Conservation (phyloP, 495 filamentous ascomycete species). For the Annulohypoxylon stygium region DNA sequence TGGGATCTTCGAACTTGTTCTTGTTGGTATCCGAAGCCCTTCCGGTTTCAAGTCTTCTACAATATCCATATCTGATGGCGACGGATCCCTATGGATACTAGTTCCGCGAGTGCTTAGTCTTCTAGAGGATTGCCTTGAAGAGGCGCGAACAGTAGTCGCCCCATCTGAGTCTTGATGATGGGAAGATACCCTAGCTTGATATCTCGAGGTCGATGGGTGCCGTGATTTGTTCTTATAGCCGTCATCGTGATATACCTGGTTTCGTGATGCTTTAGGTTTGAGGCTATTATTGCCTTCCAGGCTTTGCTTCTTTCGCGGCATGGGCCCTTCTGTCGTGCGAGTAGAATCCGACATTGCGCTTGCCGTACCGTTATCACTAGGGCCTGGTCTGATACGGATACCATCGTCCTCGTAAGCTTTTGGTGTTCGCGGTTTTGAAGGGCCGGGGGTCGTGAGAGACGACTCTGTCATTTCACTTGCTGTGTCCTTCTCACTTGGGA, state of each 20-base stretch:
- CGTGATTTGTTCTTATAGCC: constrained; percentile 46
- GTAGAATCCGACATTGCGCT: constrained; percentile 24
- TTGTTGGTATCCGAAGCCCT: constrained; percentile 45
- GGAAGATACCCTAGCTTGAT: constrained; percentile 52
- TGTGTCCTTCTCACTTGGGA: constrained; percentile 41
- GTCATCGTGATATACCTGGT: constrained; percentile 41
- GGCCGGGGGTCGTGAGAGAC: constrained; percentile 20
- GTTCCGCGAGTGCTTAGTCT: constrained; percentile 43
- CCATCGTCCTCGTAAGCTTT: constrained; percentile 50
- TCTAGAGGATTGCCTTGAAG: constrained; percentile 50
- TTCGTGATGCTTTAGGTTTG: constrained; percentile 56
- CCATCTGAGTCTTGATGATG: constrained; percentile 45
- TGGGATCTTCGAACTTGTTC: constrained; percentile 34
- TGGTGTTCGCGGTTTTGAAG: constrained; percentile 37
- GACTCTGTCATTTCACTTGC: constrained; percentile 34
- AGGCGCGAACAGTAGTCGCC: constrained; percentile 48
- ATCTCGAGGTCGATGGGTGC: constrained; percentile 36
- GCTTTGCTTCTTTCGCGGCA: constrained; percentile 17
- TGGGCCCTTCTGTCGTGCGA: constrained; percentile 4
- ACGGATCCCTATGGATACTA: constrained; percentile 42
- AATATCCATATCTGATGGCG: constrained; percentile 64
- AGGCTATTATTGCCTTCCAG: constrained; percentile 13
- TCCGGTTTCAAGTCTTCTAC: constrained; percentile 52
- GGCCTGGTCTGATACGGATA: constrained; percentile 53
- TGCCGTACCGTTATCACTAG: constrained; percentile 51